A percentile compares a stretch with the other conserved stretches of the same genome.
Conservation (phyloP, 371 early-diverging fungal species). For the Syncephalastrum sp. region DNA sequence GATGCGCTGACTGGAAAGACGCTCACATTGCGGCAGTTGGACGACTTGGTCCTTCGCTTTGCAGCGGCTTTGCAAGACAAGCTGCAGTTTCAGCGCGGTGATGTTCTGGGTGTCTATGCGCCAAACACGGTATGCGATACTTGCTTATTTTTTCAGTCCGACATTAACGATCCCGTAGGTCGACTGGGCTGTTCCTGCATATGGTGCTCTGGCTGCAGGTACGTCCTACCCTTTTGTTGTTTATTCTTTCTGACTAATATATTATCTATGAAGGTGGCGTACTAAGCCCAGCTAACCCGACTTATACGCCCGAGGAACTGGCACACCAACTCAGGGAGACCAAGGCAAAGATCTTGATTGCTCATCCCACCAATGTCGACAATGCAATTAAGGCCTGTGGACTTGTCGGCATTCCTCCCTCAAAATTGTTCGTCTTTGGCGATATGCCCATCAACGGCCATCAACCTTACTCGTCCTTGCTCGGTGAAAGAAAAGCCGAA, state of each 20-base stretch:
- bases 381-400: constrained; percentile 58
- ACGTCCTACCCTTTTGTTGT: background rate
- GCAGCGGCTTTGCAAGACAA: constrained; percentile 70
- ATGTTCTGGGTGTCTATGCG: constrained; percentile 66
- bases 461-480: constrained; percentile 26
- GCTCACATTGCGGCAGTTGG: constrained; percentile 66
- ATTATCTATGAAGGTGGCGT: constrained; percentile 50
- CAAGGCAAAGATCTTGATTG: constrained; percentile 60
- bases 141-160: background rate
- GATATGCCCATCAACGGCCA: constrained; percentile 33
- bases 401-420: constrained; percentile 49
- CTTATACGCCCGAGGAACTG: constrained; percentile 74
- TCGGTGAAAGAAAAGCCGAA: constrained; percentile 13
- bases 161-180: constrained; percentile 15
- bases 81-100: constrained; percentile 56
- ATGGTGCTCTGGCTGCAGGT: constrained; percentile 44
- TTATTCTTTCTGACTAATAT: too few species aligned
- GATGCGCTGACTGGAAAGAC: constrained; percentile 54
- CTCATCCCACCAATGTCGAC: constrained; percentile 40
- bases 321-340: constrained; percentile 72
- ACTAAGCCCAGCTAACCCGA: constrained; percentile 71
- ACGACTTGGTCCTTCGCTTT: constrained; percentile 53
- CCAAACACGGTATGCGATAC: constrained; percentile 60
- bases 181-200: constrained; percentile 35
- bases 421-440: constrained; percentile 62